Conservation (phyloP, 192 early-diverging fungal genomes). For the Gryganskiella cystojenkinii region DNA sequence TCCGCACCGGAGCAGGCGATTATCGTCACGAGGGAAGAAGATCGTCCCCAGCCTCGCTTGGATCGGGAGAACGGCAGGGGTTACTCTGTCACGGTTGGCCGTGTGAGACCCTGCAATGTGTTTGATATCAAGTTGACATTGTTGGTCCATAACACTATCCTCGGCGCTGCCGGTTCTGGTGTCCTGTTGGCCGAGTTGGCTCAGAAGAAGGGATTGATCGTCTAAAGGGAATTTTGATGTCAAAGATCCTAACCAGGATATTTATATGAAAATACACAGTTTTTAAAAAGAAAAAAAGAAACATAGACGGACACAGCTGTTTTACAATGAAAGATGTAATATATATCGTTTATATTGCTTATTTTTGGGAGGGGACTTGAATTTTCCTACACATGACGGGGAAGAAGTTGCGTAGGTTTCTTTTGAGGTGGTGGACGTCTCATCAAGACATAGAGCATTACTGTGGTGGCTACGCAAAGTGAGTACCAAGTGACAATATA, state of each 20-base stretch:
- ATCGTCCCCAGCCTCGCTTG: conserved; percentile 95
- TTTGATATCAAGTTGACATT: conserved; percentile 94
- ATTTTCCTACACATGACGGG: conserved; percentile 43
- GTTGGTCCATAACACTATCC: conserved; percentile 94
- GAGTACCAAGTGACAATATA: conserved; percentile 91
- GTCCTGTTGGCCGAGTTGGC: conserved; percentile 97
- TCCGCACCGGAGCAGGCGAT: conserved; percentile 88
- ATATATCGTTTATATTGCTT: too few species aligned
- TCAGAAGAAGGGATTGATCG: conserved; percentile 77
- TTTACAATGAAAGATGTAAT: too few species aligned
- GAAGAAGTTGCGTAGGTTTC: conserved; percentile 37
- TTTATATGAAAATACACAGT: too few species aligned
- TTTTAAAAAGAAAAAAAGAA: too few species aligned
- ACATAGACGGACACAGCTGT: too few species aligned
- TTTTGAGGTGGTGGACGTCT: conserved; percentile 61
- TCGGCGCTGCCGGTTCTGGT: conserved; percentile 94
- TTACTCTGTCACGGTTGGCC: conserved; percentile 92
- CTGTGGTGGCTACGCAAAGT: conserved; percentile 71
- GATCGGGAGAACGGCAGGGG: conserved; percentile 88
- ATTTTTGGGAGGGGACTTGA: background rate
- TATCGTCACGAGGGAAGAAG: conserved; percentile 74
- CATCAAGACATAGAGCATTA: conserved; percentile 73
- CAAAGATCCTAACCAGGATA: too few species aligned
- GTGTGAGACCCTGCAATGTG: conserved; percentile 85
- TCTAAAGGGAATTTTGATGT: conserved; percentile 4